A percentile compares a stretch with the other conserved stretches of the same genome.
These are phyloP conservation scores for Mucor saturninus DNA, from an alignment of 371 early-diverging fungal genomes.

Conservation along the genomic window DNA sequence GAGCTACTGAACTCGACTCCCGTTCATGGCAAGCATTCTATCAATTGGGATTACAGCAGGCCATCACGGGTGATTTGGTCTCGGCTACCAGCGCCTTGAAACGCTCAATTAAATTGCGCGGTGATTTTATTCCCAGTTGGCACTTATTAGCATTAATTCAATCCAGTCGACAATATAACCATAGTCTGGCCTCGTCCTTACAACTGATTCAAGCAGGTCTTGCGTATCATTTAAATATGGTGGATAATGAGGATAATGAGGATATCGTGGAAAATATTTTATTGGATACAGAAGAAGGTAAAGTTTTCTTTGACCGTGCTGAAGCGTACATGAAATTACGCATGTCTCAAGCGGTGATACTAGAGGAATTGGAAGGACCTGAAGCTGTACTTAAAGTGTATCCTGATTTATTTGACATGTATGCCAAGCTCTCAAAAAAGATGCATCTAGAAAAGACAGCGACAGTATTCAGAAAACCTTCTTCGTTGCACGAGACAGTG, in stretches of 20 bases:
- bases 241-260: constrained; percentile 10
- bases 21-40: constrained; percentile 67
- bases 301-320: constrained; percentile 31
- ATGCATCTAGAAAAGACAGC: background rate
- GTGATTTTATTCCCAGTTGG: constrained; percentile 78
- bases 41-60: constrained; percentile 79
- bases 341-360: constrained; percentile 33
- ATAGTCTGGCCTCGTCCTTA: constrained; percentile 58
- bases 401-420: constrained; percentile 63
- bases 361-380: constrained; percentile 50
- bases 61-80: constrained; percentile 74
- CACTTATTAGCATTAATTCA: constrained; percentile 82
- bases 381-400: constrained; percentile 59
- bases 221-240: constrained; percentile 16
- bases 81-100: constrained; percentile 65
- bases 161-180: constrained; percentile 49
- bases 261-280: constrained; percentile 11
- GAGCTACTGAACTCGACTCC: constrained; percentile 56
- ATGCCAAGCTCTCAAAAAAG: constrained; percentile 56
- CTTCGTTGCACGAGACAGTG: background rate
- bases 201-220: constrained; percentile 74
- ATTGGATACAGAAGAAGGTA: constrained; percentile 17
- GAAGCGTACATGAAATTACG: constrained; percentile 29
- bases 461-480: background rate
- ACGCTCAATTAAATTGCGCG: constrained; percentile 66